Percentiles rank a stretch among this genome's conserved stretches.
These are phyloP conservation scores for Tephrocybe rancida DNA, from an alignment of 768 basidiomycete genomes.

Conservation along the genomic window DNA sequence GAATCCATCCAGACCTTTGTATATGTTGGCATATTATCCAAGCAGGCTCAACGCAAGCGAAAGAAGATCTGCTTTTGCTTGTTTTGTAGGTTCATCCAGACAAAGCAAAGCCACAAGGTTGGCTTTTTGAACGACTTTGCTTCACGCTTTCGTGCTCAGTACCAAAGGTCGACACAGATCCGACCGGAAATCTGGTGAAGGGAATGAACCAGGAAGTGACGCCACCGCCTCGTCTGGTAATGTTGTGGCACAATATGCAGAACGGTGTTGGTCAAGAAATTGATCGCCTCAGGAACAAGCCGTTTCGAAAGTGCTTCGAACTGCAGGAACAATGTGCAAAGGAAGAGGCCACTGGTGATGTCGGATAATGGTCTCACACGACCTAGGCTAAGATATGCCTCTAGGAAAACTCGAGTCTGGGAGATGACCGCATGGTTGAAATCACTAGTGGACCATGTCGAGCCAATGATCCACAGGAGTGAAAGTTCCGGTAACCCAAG, in stretches of 20 bases:
- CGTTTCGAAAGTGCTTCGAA: slow-evolving; percentile 87
- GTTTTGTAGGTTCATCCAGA: slow-evolving; percentile 43
- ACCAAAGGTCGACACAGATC: slow-evolving; percentile 41
- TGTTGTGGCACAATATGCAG: slow-evolving; percentile 73
- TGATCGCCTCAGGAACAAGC: slow-evolving; percentile 85
- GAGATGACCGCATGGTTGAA: slow-evolving; percentile 88
- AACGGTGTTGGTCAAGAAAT: slow-evolving; percentile 73
- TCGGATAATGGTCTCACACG: slow-evolving; percentile 78
- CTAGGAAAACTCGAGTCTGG: slow-evolving; percentile 85
- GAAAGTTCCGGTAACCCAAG: slow-evolving; percentile 83
- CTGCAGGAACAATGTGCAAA: slow-evolving; percentile 83
- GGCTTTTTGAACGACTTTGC: slow-evolving; percentile 43
- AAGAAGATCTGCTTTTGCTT: slow-evolving; percentile 75
- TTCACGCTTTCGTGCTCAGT: slow-evolving; percentile 43
- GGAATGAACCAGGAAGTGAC: slow-evolving; percentile 69
- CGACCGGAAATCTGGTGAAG: slow-evolving; percentile 69
- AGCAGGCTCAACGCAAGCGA: slow-evolving; percentile 64
- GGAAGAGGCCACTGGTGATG: slow-evolving; percentile 83
- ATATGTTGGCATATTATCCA: slow-evolving; percentile 70
- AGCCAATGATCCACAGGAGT: slow-evolving; percentile 78
- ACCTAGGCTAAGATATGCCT: slow-evolving; percentile 87
- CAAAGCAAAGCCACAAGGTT: slow-evolving; percentile 48
- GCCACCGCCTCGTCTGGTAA: slow-evolving; percentile 42
- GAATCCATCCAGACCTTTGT: slow-evolving; percentile 80
- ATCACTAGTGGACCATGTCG: slow-evolving; percentile 93